Percentiles rank a stretch among this genome's conserved stretches.
Conservation (phyloP, 768 basidiomycete species). For the Panellus pusillus region DNA sequence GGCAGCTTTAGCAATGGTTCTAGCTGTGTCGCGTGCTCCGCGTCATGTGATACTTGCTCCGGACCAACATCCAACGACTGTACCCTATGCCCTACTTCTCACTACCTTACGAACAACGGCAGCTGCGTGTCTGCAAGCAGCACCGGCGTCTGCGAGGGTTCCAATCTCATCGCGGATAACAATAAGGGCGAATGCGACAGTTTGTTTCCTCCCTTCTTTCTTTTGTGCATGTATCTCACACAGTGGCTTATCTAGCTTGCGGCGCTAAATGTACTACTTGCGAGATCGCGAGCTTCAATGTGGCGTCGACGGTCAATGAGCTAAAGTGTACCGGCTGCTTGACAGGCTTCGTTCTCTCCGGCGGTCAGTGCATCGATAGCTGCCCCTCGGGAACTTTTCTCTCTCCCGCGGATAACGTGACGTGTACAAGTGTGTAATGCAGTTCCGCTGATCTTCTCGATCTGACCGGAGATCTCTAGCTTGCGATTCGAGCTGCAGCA, state of each 20-base stretch:
- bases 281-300: conserved; percentile 68
- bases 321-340: conserved; percentile 78
- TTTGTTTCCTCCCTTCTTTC: conserved; percentile 37
- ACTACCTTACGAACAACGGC: conserved; percentile 59
- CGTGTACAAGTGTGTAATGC: conserved; percentile 62
- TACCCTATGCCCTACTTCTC: conserved; percentile 61
- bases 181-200: conserved; percentile 83
- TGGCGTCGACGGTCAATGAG: conserved; percentile 62
- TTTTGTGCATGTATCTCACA: conserved; percentile 4
- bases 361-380: conserved; percentile 64
- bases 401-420: conserved; percentile 68
- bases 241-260: conserved; percentile 54
- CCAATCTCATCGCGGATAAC: conserved; percentile 75
- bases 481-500: conserved; percentile 69
- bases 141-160: conserved; percentile 72
- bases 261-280: conserved; percentile 82
- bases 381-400: conserved; percentile 79
- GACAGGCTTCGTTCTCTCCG: conserved; percentile 70
- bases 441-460: conserved; percentile 4
- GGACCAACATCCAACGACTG: conserved; percentile 72
- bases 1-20: conserved; percentile 60
- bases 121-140: conserved; percentile 65
- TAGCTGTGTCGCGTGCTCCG: conserved; percentile 58
- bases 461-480: conserved; percentile 34
- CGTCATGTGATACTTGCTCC: conserved; percentile 69